Evolutionary conservation across 2,329 filamentous ascomycete species (phyloP), one percentile per base, ranked within the genome.

Genomic region (Reticulascus tulasneorum): DNA sequence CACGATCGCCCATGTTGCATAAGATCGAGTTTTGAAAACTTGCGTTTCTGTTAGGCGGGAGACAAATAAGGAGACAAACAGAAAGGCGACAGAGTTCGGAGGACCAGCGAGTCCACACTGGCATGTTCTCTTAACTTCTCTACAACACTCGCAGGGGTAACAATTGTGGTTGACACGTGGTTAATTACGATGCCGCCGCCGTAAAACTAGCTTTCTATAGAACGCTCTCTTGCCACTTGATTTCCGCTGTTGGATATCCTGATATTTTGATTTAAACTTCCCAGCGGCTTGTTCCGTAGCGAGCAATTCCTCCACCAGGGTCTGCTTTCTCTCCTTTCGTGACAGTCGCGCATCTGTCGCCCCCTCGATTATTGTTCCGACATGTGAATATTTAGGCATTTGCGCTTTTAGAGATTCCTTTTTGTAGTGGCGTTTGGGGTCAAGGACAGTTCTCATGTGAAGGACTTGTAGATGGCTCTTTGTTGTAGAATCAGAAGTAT

Each of bases 381-480:
- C 79, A 52, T 94, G 87, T 15, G 86, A 94, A 56, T 85, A 97
- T 43, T 88, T 80, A 2, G 93, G 93, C 2, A 84, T 64, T 42
- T 78, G 69, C 40, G 76, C 72, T 55, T 84, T 89, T 37, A 79
- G 74, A 33, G 67, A 76, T 33, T 91, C 82, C 61, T 96, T 97
- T 59, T 91, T 94, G 71, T 94, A 94, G 53, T 91, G 85, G 32
- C 85, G 75, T 58, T 97, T 91, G 1, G 89, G 82, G 48, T 97
- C 91, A 16, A 97, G 72, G 15, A 95, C 82, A 23, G 44, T 46
- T 59, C 93, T 81, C 84, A 96, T 91, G 47, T 87, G 82, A 40
- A 98, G 69, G 9, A 97, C 70, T 61, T 96, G 89, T 33, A 96
- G 71, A 56, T 98, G 91, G 49, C 88, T 77, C 63, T 90, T 94